Evolutionary conservation across 768 basidiomycete species (phyloP), one percentile per base, ranked within the genome.

Genomic region (Auricularia auricula-judae): DNA sequence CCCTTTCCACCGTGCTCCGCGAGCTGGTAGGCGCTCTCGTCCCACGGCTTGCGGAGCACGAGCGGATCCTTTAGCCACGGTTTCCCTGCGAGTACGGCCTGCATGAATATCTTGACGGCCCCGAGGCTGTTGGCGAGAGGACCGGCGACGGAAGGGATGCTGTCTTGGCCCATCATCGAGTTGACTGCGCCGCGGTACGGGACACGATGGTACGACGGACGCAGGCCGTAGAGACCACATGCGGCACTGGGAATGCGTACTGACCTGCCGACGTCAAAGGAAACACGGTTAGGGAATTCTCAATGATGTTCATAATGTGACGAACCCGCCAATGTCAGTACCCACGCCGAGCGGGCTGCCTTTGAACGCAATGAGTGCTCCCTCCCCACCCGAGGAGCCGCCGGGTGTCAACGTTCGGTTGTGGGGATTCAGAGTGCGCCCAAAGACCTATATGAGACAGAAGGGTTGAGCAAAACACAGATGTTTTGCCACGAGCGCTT

Each of bases 331-430:
- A 65, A 92, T 83, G 71, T 93, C 91, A 34, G 91, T 87, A 51
- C 91, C 91, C 10, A 91, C 82, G 35, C 91, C 88, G 66, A 83
- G 53, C 2, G 77, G 75, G 39, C 76, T 76, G 35, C 82, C 82
- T 64, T 71, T 77, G 72, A 79, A 68, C 70, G 84, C 86, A 51
- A 93, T 69, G 5, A 94, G 79, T 0, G 91, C 89, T 47, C 88
- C 88, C 76, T 94, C 93, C 39, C 92, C 93, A 5, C 93, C 93
- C 2, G 87, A 89, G 0, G 90, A 93, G 1, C 93, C 93, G 12
- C 92, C 91, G 3, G 78, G 74, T 3, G 87, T 91, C 58, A 91
- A 76, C 16, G 79, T 79, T 7, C 86, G 82, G 71, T 93, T 91
- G 70, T 80, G 76, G 0, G 92, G 92, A 69, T 93, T 92, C 18